Percentiles rank a stretch among this genome's conserved stretches.
phyloP scores from a whole-genome alignment of 2,329 filamentous ascomycete species.

The Pseudogymnoascus sp. region DNA sequence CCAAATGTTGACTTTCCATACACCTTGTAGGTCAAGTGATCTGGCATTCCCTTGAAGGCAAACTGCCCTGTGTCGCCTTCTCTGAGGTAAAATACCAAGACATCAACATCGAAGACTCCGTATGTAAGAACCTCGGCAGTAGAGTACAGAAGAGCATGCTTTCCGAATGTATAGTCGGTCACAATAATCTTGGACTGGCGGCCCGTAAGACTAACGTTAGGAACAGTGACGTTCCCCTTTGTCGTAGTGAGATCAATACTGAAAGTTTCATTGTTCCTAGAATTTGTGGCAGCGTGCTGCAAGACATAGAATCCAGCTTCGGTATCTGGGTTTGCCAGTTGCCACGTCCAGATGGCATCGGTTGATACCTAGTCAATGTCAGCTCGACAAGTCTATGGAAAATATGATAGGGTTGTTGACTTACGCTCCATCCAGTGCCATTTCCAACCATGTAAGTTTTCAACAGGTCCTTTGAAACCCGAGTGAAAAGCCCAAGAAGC shows the following conservation, averaged over 20 bases:
- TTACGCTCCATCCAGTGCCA: slow-evolving; percentile 39
- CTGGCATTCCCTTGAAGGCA: slow-evolving; percentile 34
- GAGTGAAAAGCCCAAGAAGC: slow-evolving; percentile 44
- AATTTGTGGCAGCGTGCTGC: slow-evolving; percentile 38
- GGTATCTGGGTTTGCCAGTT: slow-evolving; percentile 42
- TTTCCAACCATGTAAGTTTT: slow-evolving; percentile 47
- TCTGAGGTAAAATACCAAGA: slow-evolving; percentile 41
- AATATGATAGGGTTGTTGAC: background rate
- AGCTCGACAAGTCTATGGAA: slow-evolving; percentile 2
- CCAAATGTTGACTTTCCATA: slow-evolving; percentile 34
- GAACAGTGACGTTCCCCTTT: slow-evolving; percentile 33
- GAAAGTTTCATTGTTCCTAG: slow-evolving; percentile 37
- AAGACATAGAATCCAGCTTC: slow-evolving; percentile 42
- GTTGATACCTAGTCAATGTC: slow-evolving; percentile 25
- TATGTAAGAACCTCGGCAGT: slow-evolving; percentile 43
- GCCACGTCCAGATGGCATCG: slow-evolving; percentile 40
- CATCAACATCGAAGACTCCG: slow-evolving; percentile 37
- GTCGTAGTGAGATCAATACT: slow-evolving; percentile 40
- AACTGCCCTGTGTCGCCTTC: slow-evolving; percentile 42
- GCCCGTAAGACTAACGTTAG: slow-evolving; percentile 41
- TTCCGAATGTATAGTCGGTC: slow-evolving; percentile 43
- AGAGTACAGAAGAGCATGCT: slow-evolving; percentile 40
- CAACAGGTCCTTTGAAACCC: slow-evolving; percentile 41
- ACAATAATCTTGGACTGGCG: slow-evolving; percentile 47
- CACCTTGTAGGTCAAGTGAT: slow-evolving; percentile 31